Base-by-base conservation (phyloP, 257 asterid genomes). In the Solanum pinnatisectum region DNA sequence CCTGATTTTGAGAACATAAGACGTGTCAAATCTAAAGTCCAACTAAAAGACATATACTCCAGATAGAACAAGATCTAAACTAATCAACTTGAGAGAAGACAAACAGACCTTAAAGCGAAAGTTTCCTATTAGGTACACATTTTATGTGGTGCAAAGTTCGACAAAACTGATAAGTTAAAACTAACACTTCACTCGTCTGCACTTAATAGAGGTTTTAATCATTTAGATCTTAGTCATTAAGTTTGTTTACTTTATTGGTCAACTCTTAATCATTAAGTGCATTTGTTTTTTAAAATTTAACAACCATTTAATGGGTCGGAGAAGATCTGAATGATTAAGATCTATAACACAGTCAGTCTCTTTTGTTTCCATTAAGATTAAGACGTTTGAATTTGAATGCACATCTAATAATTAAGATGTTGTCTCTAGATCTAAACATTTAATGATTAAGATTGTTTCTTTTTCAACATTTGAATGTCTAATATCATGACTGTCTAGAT, bases 1-100 rank as follows among this genome's bases (percentile, higher is more conserved):
- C 92, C 99, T 96, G 93, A 65, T 74, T 76, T 35, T 46, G 30
- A 37, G 32, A 67, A 67, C 70, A 89, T 27, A 60, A 40, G 59
- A 73, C 22, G 60, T 32, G 60, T 88, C 68, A 83, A 78, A 49
- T 36, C 56, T 52, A 39, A 76, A 39, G 63, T 27, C 78, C 86
- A 65, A 78, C 74, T 35, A 81, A 16, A 63, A 52, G 40, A 20
- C 88, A 72, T 71, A 71, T 22, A 35, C 32, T 30, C 49, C 32
- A 42, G 59, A n/a, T 13, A 78, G 46, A 84, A 52, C n/a, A 77
- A 76, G 6, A 56, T 23, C 74, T 23, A n/a, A 56, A 87, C 76
- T 73, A 76, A 32, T 74, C 59, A 86, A 79, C 23, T 39, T 33
- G 40, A 72, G 10, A 44, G 35, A 30, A 82, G 42, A 81, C 35